Evolutionary conservation across 495 filamentous ascomycete species (phyloP).

Genomic region (Aspergillus affinis): DNA sequence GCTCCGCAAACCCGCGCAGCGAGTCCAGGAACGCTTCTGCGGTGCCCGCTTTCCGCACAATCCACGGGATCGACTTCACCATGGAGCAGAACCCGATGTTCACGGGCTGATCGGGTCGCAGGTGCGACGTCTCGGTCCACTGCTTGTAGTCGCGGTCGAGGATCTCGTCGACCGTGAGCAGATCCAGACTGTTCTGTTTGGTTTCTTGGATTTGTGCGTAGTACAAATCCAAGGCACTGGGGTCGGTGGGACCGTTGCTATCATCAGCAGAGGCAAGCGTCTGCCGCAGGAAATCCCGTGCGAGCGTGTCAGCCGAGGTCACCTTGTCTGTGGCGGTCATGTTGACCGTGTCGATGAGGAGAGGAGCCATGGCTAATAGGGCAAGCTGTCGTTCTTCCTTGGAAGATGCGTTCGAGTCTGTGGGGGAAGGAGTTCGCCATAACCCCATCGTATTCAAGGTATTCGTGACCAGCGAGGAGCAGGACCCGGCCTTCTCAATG

Average conservation of each 20-base stretch:
- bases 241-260: slow-evolving; percentile 40
- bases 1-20: slow-evolving; percentile 53
- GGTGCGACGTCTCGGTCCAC: slow-evolving; percentile 59
- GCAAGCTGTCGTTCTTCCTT: slow-evolving; percentile 58
- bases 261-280: slow-evolving; percentile 22
- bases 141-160: slow-evolving; percentile 91
- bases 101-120: slow-evolving; percentile 24
- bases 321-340: slow-evolving; percentile 69
- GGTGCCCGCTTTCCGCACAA: slow-evolving; percentile 54
- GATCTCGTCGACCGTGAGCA: slow-evolving; percentile 68
- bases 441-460: slow-evolving; percentile 48
- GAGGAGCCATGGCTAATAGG: slow-evolving; percentile 72
- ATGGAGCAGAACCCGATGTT: slow-evolving; percentile 74
- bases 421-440: slow-evolving; percentile 48
- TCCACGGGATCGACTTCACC: slow-evolving; percentile 64
- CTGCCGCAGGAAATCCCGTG: slow-evolving; percentile 62
- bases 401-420: slow-evolving; percentile 15
- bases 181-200: slow-evolving; percentile 68
- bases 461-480: slow-evolving; percentile 71
- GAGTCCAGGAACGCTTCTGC: slow-evolving; percentile 46
- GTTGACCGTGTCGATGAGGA: slow-evolving; percentile 84
- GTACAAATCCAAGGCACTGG: slow-evolving; percentile 54
- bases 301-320: slow-evolving; percentile 64
- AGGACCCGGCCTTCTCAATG: slow-evolving; percentile 72
- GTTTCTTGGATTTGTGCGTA: slow-evolving; percentile 62